phyloP scores from a whole-genome alignment of 345 rosid genomes.

The Excoecaria cochinchinensis region DNA sequence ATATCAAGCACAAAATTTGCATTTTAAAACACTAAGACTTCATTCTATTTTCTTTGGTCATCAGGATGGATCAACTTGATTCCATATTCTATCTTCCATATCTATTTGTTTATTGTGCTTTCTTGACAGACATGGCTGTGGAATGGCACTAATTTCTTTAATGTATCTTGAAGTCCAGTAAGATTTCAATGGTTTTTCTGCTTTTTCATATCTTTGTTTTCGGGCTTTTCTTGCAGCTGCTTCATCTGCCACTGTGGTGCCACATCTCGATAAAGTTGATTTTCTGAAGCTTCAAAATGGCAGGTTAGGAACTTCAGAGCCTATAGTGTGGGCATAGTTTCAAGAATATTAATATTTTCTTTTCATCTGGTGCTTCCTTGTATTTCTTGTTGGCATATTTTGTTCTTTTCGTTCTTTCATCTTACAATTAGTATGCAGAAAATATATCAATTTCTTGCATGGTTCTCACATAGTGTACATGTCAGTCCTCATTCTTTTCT shows the following conservation, averaged over 20 bases:
- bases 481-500: neutral
- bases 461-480: neutral
- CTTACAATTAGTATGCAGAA: neutral
- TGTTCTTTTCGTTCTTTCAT: neutral
- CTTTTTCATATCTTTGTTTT: slow-evolving; percentile 2
- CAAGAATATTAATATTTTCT: slow-evolving; percentile 6
- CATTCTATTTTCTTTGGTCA: slow-evolving; percentile 2
- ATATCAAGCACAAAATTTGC: slow-evolving; percentile 30
- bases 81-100: neutral
- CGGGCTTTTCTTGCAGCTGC: too few relatives aligned
- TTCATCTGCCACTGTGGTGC: slow-evolving; percentile 51
- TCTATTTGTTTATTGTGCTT: neutral
- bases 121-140: neutral
- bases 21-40: slow-evolving; percentile 12
- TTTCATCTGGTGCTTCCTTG: neutral
- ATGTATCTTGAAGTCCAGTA: neutral
- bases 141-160: neutral
- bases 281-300: slow-evolving; percentile 97
- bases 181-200: neutral
- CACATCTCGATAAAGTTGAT: slow-evolving; percentile 56
- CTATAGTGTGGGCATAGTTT: neutral
- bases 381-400: neutral
- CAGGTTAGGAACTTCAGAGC: slow-evolving; percentile 45
- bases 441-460: neutral
- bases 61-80: slow-evolving; percentile 3